Evolutionary conservation across 208 protist species (phyloP), one percentile per base, ranked within the genome.

Genomic region (Acanthamoeba lenticulata): DNA sequence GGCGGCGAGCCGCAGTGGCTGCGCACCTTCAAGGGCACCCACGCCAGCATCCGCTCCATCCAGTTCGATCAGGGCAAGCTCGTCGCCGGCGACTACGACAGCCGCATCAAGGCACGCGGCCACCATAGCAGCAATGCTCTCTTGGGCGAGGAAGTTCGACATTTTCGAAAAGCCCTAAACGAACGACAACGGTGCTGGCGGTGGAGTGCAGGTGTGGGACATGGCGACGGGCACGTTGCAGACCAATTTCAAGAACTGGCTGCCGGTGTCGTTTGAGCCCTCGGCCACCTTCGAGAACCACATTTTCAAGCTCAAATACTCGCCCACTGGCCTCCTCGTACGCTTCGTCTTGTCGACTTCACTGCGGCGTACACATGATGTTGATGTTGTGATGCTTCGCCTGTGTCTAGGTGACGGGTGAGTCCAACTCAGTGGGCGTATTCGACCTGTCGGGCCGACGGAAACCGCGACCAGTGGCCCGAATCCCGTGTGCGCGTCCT

Each of bases 161-260:
- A 52, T 52, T 15, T 52, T 5, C 9, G 9, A 52, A 52, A 5
- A 19, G 47, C 47, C 9, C 47, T 52, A 52, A 52, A 5, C 9
- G 47, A 52, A 24, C n/a, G n/a, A n/a, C n/a, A n/a, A n/a, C n/a
- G n/a, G n/a, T n/a, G n/a, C n/a, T 24, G 52, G 52, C 52, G 4
- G 15, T 9, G 52, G 4, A 4, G 62, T 2, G 11, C 62, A 83
- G 72, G 72, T 83, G 72, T 83, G 72, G 72, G 72, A 83, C 72
- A 32, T 83, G 17, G 72, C 34, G 24, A 83, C 72, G 21, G 72
- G 72, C 21, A 34, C 34, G 42, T 36, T 83, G 72, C 72, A 49
- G 24, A 83, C 38, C 72, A 83, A 83, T 38, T 83, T 83, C 72
- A 83, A 83, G 72, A 83, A 52, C 24, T 83, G 72, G 72, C 72